phyloP scores from a whole-genome alignment of 441 rosid species.

The Rhodomyrtus psidioides region DNA sequence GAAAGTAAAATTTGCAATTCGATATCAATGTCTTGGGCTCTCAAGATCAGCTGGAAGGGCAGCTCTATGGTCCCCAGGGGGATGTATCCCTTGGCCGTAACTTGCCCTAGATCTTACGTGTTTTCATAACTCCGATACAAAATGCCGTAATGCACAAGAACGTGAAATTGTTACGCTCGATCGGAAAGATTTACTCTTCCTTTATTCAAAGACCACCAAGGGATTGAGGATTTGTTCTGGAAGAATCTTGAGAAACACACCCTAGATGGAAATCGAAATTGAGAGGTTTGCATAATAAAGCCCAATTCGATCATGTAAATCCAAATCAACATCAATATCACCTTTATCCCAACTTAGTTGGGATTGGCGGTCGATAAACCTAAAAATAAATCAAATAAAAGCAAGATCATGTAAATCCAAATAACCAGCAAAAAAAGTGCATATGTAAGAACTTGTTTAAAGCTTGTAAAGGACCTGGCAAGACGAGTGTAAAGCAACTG shows the following conservation, averaged over 20 bases:
- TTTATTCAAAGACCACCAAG: not conserved
- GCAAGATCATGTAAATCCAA: too few relatives aligned
- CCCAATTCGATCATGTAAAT: not conserved
- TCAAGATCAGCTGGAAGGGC: not conserved
- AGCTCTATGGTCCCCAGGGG: not conserved
- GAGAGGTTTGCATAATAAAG: not conserved
- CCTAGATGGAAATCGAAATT: not conserved
- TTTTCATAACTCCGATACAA: not conserved
- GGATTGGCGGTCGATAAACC: too few relatives aligned
- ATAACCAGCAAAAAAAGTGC: not conserved
- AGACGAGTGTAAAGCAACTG: conserved; percentile 31
- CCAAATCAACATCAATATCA: not conserved
- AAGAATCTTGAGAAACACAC: not conserved
- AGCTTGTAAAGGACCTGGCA: conserved; percentile 20
- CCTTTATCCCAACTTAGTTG: too few relatives aligned
- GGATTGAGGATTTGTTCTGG: not conserved
- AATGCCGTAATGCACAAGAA: not conserved
- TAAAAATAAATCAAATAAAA: too few relatives aligned
- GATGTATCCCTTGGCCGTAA: not conserved
- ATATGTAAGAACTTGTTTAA: not conserved
- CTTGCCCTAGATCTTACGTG: not conserved
- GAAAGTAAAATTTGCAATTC: not conserved
- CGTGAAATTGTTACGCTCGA: too few relatives aligned
- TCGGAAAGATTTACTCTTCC: not conserved
- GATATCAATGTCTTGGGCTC: not conserved